A percentile compares a stretch with the other conserved stretches of the same genome.
These are phyloP conservation scores for Calonectria crousiana DNA, from an alignment of 2,329 filamentous ascomycete genomes.

Conservation along the genomic window DNA sequence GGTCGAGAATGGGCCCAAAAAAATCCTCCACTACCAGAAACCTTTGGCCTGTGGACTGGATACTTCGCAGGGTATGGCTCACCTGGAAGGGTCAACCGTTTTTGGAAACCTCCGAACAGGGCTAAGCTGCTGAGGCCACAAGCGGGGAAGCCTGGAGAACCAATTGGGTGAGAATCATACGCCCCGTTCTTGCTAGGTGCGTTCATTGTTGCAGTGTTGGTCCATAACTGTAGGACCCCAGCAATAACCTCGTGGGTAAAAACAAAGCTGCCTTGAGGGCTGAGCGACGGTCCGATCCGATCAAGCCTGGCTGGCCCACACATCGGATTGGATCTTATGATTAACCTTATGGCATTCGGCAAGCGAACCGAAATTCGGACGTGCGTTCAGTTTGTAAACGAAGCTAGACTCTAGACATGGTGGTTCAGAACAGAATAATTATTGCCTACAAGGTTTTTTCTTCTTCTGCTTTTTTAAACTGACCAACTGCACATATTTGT, in stretches of 20 bases:
- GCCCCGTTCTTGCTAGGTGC: background rate
- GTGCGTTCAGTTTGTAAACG: background rate
- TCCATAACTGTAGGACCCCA: background rate
- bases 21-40: background rate
- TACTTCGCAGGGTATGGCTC: background rate
- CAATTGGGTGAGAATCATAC: background rate
- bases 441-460: background rate
- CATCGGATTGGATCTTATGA: background rate
- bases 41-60: background rate
- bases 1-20: background rate
- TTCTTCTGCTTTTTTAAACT: background rate
- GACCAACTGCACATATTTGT: background rate
- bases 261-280: background rate
- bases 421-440: background rate
- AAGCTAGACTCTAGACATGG: background rate
- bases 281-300: background rate
- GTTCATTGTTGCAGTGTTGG: background rate
- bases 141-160: background rate
- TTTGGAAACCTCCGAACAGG: background rate
- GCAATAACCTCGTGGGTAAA: background rate
- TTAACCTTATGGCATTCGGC: background rate
- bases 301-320: background rate
- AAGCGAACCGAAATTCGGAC: background rate
- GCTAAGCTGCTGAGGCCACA: background rate
- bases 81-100: background rate